Evolutionary conservation across 1,139 yeast genomes (phyloP).

Genomic region (Suhomyces terraborum): DNA sequence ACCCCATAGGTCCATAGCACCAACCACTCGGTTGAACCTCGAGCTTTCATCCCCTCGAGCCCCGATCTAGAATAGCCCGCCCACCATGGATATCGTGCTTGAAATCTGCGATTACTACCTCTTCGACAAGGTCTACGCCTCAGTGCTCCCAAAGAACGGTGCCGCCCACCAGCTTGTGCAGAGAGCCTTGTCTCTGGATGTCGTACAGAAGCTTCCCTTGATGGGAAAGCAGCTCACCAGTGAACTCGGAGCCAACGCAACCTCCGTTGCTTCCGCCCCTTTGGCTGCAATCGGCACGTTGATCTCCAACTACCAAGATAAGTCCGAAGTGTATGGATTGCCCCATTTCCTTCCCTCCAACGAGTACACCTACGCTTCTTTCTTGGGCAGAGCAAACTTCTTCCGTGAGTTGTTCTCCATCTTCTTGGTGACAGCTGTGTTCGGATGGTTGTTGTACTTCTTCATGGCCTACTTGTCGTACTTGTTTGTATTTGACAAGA

Average conservation of each 20-base stretch:
- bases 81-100: conserved; percentile 82
- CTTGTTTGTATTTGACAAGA: conserved; percentile 76
- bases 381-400: conserved; percentile 69
- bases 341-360: conserved; percentile 47
- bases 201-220: conserved; percentile 8
- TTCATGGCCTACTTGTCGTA: conserved; percentile 77
- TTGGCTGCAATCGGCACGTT: conserved; percentile 21
- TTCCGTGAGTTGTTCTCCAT: conserved; percentile 71
- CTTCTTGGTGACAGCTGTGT: conserved; percentile 70
- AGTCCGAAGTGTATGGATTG: conserved; percentile 42
- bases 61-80: no score
- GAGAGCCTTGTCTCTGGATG: conserved; percentile 13
- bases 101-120: conserved; percentile 73
- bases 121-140: conserved; percentile 74
- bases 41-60: no score
- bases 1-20: no score
- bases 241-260: conserved; percentile 10
- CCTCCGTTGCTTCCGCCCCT: conserved; percentile 20
- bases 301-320: conserved; percentile 31
- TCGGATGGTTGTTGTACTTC: conserved; percentile 83
- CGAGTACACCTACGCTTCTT: conserved; percentile 58
- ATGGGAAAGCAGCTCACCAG: conserved; percentile 1
- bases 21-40: no score
- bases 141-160: conserved; percentile 38
- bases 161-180: conserved; percentile 22